A percentile compares a stretch with the other conserved stretches of the same genome.
phyloP scores from a whole-genome alignment of 202 grass and related monocot genomes.

The Panicum hallii region DNA sequence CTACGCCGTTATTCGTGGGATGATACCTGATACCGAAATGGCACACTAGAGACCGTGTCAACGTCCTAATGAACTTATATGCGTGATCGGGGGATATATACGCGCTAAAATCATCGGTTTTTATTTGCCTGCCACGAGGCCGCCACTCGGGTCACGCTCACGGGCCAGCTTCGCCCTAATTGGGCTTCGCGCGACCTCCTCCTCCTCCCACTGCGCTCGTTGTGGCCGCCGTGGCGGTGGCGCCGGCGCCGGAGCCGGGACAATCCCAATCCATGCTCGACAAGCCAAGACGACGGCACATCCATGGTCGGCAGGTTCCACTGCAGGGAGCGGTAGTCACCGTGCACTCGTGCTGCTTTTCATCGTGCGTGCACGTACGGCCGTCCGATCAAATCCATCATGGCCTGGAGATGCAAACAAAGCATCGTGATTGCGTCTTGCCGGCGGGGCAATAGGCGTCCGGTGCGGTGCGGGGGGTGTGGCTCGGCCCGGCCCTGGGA shows the following conservation, averaged over 20 bases:
- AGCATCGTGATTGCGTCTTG: not conserved
- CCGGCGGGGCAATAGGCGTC: not conserved
- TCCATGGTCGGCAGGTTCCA: constrained; percentile 3
- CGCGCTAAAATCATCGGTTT: too few relatives aligned
- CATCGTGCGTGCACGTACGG: not conserved
- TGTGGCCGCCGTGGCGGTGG: too few relatives aligned
- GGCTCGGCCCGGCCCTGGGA: not conserved
- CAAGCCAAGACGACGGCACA: not conserved
- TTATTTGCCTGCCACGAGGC: too few relatives aligned
- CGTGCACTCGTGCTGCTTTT: not conserved
- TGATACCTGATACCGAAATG: too few relatives aligned
- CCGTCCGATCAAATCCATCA: not conserved
- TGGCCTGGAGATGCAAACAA: not conserved
- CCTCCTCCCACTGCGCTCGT: too few relatives aligned
- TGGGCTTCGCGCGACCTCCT: not conserved
- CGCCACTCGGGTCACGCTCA: not conserved
- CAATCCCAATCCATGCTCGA: not conserved
- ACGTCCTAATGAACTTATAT: too few relatives aligned
- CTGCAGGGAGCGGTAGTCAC: not conserved
- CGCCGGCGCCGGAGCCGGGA: too few relatives aligned
- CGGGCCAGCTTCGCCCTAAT: not conserved
- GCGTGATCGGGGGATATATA: too few relatives aligned
- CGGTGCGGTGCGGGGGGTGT: not conserved
- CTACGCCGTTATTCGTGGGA: too few relatives aligned
- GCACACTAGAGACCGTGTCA: too few relatives aligned